Evolutionary conservation across 2,329 filamentous ascomycete species (phyloP).

Genomic region (Xylariaceae sp.): DNA sequence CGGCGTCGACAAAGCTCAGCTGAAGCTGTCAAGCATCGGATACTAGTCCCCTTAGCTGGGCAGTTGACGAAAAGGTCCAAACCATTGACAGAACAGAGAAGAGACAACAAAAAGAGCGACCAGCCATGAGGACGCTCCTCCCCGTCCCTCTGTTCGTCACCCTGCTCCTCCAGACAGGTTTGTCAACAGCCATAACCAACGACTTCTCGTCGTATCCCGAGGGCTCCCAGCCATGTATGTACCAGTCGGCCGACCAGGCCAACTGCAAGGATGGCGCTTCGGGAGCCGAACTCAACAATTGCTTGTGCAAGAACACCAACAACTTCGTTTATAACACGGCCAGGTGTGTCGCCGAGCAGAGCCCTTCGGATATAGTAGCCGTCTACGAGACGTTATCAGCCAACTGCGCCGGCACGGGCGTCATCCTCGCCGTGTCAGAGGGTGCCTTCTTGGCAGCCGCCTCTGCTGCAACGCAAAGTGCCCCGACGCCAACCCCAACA

Average conservation of each 20-base stretch:
- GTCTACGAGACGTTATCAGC: constrained; percentile 42
- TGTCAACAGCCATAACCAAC: constrained; percentile 30
- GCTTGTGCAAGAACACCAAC: constrained; percentile 46
- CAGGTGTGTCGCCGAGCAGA: constrained; percentile 39
- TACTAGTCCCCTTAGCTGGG: neutral
- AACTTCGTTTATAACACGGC: constrained; percentile 46
- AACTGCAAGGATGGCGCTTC: constrained; percentile 38
- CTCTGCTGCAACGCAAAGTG: constrained; percentile 20
- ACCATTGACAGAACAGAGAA: neutral
- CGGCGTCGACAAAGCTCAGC: neutral
- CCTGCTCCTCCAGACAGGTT: constrained; percentile 27
- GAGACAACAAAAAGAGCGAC: neutral
- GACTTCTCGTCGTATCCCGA: constrained; percentile 42
- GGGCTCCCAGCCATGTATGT: constrained; percentile 40
- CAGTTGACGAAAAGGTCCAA: neutral
- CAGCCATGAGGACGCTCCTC: constrained; percentile 22
- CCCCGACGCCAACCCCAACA: constrained; percentile 17
- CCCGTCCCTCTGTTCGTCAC: constrained; percentile 26
- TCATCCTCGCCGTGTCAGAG: constrained; percentile 39
- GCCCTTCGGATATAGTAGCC: constrained; percentile 34
- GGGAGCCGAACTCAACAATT: constrained; percentile 40
- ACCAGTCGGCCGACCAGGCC: constrained; percentile 36
- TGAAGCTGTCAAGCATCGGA: neutral
- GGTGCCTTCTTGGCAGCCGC: constrained; percentile 37
- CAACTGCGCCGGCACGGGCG: constrained; percentile 42